Evolutionary conservation across 1,284 basidiomycete genomes (phyloP).

Genomic region (Chalciporus sp.): DNA sequence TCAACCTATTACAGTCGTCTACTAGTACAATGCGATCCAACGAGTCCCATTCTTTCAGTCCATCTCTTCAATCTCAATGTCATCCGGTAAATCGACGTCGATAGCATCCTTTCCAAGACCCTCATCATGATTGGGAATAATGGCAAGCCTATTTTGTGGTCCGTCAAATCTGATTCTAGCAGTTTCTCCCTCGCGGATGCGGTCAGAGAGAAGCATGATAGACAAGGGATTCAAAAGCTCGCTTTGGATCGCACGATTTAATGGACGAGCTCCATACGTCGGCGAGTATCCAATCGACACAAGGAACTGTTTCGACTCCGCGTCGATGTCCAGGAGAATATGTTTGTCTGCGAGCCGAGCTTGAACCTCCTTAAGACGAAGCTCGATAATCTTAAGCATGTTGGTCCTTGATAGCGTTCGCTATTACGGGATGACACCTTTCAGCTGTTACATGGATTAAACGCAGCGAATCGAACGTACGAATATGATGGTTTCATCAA

Average conservation of each 20-base stretch:
- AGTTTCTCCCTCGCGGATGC: slow-evolving; percentile 80
- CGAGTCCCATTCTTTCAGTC: slow-evolving; percentile 45
- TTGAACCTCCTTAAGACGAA: slow-evolving; percentile 76
- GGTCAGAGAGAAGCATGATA: slow-evolving; percentile 83
- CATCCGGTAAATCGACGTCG: slow-evolving; percentile 47
- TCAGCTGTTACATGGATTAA: slow-evolving; percentile 1
- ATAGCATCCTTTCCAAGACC: slow-evolving; percentile 39
- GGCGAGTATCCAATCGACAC: slow-evolving; percentile 85
- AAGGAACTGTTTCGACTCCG: slow-evolving; percentile 81
- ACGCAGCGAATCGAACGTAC: slow-evolving; percentile 47
- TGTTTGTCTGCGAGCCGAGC: slow-evolving; percentile 79
- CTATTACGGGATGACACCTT: slow-evolving; percentile 37
- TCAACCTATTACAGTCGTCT: too few species aligned
- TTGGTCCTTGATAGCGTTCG: slow-evolving; percentile 76
- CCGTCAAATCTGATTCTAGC: slow-evolving; percentile 83
- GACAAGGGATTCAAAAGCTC: slow-evolving; percentile 94
- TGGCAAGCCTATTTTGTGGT: slow-evolving; percentile 77
- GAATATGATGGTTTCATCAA: slow-evolving; percentile 91
- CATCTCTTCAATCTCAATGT: slow-evolving; percentile 80
- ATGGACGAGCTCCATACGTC: slow-evolving; percentile 87
- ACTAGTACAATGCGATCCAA: neutral
- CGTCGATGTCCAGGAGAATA: slow-evolving; percentile 78
- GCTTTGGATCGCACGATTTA: slow-evolving; percentile 90
- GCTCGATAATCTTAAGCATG: slow-evolving; percentile 83
- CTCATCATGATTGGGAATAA: slow-evolving; percentile 85